Conservation (phyloP, 2,329 filamentous ascomycete species). For the Xylariales sp. region DNA sequence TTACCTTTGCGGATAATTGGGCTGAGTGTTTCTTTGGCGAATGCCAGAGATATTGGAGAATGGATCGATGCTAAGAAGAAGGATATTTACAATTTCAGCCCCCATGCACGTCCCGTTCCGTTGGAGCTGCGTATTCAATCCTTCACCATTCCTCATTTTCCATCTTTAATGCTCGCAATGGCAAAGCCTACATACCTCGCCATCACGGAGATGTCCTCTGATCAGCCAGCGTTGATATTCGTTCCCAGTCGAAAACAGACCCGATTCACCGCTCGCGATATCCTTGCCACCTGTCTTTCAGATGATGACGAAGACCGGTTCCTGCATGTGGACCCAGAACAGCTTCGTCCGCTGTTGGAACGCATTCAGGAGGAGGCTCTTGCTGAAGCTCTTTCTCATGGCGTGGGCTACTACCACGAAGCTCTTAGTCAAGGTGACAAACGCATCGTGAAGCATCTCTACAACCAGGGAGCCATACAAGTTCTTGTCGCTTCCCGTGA, state of each 20-base stretch:
- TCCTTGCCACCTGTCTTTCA: constrained; percentile 80
- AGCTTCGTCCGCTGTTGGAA: constrained; percentile 76
- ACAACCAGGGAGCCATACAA: constrained; percentile 83
- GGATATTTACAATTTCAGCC: constrained; percentile 98
- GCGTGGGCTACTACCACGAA: constrained; percentile 96
- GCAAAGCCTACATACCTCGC: constrained; percentile 88
- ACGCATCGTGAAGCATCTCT: constrained; percentile 89
- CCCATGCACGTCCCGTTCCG: constrained; percentile 81
- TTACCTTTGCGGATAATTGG: constrained; percentile 82
- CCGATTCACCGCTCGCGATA: constrained; percentile 77
- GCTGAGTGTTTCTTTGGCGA: constrained; percentile 85
- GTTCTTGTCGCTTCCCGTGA: constrained; percentile 74
- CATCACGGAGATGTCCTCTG: constrained; percentile 79
- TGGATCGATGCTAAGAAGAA: constrained; percentile 99
- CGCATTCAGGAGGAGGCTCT: constrained; percentile 82
- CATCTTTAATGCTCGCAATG: constrained; percentile 98
- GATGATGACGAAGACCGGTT: constrained; percentile 94
- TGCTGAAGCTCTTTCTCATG: constrained; percentile 85
- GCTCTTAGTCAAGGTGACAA: constrained; percentile 85
- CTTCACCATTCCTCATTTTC: constrained; percentile 93
- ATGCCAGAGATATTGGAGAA: constrained; percentile 89
- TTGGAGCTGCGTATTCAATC: constrained; percentile 93
- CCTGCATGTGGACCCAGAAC: constrained; percentile 76
- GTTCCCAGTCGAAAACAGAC: constrained; percentile 93
- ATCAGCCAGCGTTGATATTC: constrained; percentile 88